Evolutionary conservation across 1,284 basidiomycete genomes (phyloP).

Genomic region (Phellopilus nigrolimitatus): DNA sequence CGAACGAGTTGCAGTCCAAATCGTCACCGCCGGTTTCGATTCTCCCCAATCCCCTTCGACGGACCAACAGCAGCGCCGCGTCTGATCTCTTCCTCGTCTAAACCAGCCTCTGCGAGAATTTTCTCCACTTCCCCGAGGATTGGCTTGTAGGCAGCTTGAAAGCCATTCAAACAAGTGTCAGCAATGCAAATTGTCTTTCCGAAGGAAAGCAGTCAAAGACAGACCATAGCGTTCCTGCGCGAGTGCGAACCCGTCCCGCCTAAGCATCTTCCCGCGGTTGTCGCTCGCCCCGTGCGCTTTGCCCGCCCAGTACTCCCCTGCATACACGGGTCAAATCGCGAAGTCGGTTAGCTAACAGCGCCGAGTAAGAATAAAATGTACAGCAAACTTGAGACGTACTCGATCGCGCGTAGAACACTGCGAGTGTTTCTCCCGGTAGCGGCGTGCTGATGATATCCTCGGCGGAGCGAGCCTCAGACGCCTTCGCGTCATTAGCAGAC

Average conservation of each 20-base stretch:
- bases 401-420: constrained; percentile 81
- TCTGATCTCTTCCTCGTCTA: constrained; percentile 81
- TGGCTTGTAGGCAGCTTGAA: constrained; percentile 67
- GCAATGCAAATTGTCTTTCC: background rate
- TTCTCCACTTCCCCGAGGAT: constrained; percentile 78
- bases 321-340: background rate
- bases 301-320: constrained; percentile 80
- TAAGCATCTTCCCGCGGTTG: constrained; percentile 75
- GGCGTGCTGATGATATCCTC: constrained; percentile 83
- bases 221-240: constrained; percentile 65
- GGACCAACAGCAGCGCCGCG: constrained; percentile 50
- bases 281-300: constrained; percentile 61
- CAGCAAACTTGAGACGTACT: constrained; percentile 38
- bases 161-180: constrained; percentile 18
- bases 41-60: constrained; percentile 6
- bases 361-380: background rate
- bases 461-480: constrained; percentile 43
- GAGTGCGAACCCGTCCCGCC: constrained; percentile 74
- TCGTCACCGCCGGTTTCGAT: constrained; percentile 14
- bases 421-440: constrained; percentile 82
- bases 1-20: no score
- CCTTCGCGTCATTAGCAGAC: constrained; percentile 51
- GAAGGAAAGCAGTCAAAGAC: background rate
- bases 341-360: background rate
- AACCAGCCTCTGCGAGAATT: constrained; percentile 79